Percentiles rank a stretch among this genome's conserved stretches.
Conservation (phyloP, 1,284 basidiomycete genomes). For the Rhodotorula sp. region DNA sequence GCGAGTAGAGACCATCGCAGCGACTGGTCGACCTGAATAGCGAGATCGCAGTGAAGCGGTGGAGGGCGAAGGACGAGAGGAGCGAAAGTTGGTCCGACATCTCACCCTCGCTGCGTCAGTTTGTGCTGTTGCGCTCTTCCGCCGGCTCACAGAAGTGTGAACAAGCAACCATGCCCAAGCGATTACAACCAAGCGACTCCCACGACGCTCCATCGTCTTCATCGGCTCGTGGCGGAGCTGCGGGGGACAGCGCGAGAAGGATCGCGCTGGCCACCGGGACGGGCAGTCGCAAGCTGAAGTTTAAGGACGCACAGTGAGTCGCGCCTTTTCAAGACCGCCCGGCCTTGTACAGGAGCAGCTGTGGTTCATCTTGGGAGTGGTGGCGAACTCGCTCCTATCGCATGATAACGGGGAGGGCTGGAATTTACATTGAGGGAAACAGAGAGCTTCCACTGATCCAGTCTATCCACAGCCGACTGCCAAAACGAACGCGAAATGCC, state of each 20-base stretch:
- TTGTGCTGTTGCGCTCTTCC: too few relatives aligned
- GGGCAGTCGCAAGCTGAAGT: neutral
- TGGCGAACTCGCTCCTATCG: neutral
- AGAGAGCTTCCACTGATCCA: neutral
- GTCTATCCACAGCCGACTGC: neutral
- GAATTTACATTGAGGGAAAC: neutral
- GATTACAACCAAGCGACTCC: neutral
- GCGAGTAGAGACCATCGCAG: too few relatives aligned
- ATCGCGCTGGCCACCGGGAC: too few relatives aligned
- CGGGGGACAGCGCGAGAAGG: too few relatives aligned
- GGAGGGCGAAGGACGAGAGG: too few relatives aligned
- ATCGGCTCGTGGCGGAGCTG: neutral
- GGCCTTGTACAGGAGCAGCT: neutral
- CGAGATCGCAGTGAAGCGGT: too few relatives aligned
- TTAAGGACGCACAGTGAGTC: neutral
- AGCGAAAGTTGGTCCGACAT: too few relatives aligned
- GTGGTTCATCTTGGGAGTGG: neutral
- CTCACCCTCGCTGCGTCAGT: too few relatives aligned
- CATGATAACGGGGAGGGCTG: neutral
- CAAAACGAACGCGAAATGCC: neutral
- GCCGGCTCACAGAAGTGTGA: too few relatives aligned
- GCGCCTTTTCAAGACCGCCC: too few relatives aligned
- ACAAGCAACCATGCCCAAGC: conserved; percentile 4
- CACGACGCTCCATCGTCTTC: neutral
- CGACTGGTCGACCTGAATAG: too few relatives aligned